Base-by-base conservation (phyloP, 108 stramenopile species). In the Cyclotella choctawhatcheeana region DNA sequence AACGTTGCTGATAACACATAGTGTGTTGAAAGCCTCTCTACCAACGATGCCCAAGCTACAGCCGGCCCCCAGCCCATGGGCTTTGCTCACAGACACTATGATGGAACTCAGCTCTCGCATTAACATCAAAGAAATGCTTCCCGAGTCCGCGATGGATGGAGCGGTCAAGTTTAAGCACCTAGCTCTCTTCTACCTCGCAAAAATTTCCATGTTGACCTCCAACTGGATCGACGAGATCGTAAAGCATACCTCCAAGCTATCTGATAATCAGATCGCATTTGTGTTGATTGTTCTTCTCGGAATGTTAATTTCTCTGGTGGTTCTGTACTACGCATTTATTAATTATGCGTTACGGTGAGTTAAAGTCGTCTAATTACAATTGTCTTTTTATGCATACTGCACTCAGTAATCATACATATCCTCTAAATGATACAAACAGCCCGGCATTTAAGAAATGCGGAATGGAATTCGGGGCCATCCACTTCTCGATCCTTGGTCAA, bases 361-460 rank as follows among this genome's bases (percentile, higher is more conserved):
- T n/a, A 51, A n/a, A 51, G 17, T 21, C 21, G 29, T 30, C 25
- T 30, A 56, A 24, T 27, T 8, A 3, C 5, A 50, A 56, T 30
- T 18, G 5, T 56, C 4, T 18, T 56, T 56, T 10, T 27, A 8
- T 56, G 12, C 7, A 8, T 5, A 27, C 5, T 27, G 4, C 2
- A 27, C 25, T 30, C 25, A 5, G 7, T 27, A 50, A 27, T 56
- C 54, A n/a, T 56, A 18, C 22, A 6, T 27, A 2, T 16, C 17
- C 26, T 56, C 25, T 8, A 31, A 16, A 5, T 27, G 5, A 18
- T 5, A 27, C 47, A 50, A 3, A 20, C 37, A 68, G 61, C 32
- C 67, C 59, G 12, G 56, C 74, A 5, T 52, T 76, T 18, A 32
- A 45, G 43, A 76, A 67, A n/a, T 68, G 37, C 67, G 76, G 76